Percentiles rank a stretch among this genome's conserved stretches.
These are phyloP conservation scores for Hansenula lynferdii DNA, from an alignment of 1,139 yeast genomes.

Conservation along the genomic window DNA sequence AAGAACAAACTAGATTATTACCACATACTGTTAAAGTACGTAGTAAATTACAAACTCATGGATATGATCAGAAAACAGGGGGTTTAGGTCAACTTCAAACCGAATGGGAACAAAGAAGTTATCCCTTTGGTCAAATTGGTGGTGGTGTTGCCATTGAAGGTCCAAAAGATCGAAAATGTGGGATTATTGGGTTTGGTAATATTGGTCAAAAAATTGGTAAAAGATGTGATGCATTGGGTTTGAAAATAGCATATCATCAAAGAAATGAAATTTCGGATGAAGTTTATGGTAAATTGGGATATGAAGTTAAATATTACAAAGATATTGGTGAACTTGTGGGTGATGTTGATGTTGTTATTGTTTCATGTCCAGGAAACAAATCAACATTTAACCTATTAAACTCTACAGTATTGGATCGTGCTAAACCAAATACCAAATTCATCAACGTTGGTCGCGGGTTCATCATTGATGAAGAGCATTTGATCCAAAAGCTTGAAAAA, in stretches of 20 bases:
- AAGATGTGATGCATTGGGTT: constrained; percentile 56
- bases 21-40: constrained; percentile 37
- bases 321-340: constrained; percentile 30
- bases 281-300: constrained; percentile 18
- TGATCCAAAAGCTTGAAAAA: constrained; percentile 45
- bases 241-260: constrained; percentile 65
- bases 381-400: constrained; percentile 56
- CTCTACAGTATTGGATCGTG: constrained; percentile 36
- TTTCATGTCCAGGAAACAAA: constrained; percentile 65
- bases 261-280: constrained; percentile 38
- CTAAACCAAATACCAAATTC: constrained; percentile 46
- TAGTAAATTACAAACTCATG: constrained; percentile 27
- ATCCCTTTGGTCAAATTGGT: constrained; percentile 38
- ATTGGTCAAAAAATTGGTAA: constrained; percentile 65
- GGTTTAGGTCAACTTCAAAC: constrained; percentile 22
- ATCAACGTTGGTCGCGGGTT: constrained; percentile 81
- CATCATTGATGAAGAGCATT: constrained; percentile 64
- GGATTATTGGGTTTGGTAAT: constrained; percentile 73
- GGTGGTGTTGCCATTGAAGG: constrained; percentile 40
- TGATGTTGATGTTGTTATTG: constrained; percentile 49
- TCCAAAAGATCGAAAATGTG: constrained; percentile 56
- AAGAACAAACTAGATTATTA: constrained; percentile 30
- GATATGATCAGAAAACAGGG: constrained; percentile 34
- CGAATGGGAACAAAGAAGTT: constrained; percentile 20
- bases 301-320: constrained; percentile 34